Conservation (phyloP, 2,329 filamentous ascomycete genomes). For the Cladosporium colombiae region DNA sequence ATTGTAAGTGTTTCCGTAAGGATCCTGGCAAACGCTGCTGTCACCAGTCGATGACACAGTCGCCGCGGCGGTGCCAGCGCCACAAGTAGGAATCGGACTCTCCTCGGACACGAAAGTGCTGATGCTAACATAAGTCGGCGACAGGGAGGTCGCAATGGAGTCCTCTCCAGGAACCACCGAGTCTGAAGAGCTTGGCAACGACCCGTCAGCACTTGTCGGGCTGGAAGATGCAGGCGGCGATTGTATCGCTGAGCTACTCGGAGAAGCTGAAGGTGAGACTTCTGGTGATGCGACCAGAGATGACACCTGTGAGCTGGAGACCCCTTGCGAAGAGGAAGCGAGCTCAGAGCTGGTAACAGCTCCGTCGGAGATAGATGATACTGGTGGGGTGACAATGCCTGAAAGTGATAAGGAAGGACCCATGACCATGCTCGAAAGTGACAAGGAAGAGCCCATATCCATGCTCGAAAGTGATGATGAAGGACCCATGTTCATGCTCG, state of each 20-base stretch:
- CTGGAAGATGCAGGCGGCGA: background rate
- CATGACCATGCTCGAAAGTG: background rate
- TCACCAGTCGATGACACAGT: background rate
- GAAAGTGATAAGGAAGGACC: background rate
- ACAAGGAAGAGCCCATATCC: background rate
- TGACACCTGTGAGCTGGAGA: background rate
- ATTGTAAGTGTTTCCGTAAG: constrained; percentile 29
- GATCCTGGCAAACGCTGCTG: constrained; percentile 23
- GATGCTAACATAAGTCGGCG: constrained; percentile 15
- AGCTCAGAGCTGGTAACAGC: background rate
- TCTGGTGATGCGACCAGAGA: background rate
- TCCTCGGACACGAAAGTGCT: constrained; percentile 5
- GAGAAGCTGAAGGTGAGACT: background rate
- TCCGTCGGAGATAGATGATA: background rate
- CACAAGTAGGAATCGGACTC: constrained; percentile 16
- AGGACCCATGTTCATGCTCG: background rate
- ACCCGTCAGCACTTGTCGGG: background rate
- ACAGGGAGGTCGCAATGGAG: background rate
- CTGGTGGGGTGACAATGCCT: background rate
- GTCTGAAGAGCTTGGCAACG: background rate
- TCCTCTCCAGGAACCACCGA: background rate
- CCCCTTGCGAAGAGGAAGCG: background rate
- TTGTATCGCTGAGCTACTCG: background rate
- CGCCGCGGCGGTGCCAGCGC: constrained; percentile 1
- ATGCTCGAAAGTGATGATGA: background rate